phyloP scores from a whole-genome alignment of 2,329 filamentous ascomycete species.

The Pyrenophora teres region DNA sequence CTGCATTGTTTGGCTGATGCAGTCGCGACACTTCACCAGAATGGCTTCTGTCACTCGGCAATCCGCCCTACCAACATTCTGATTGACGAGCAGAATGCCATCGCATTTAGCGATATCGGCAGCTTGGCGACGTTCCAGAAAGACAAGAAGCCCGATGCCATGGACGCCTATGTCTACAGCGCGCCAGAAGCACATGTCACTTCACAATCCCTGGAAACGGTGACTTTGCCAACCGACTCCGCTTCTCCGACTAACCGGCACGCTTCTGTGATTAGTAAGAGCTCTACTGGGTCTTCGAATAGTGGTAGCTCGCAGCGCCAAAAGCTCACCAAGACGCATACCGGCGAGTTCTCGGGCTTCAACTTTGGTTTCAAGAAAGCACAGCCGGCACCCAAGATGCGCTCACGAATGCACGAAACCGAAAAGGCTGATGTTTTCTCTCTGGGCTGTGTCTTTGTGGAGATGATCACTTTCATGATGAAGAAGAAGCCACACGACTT shows the following conservation, averaged over 20 bases:
- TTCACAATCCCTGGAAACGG: constrained; percentile 28
- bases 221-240: constrained; percentile 17
- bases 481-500: constrained; percentile 71
- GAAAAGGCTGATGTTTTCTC: constrained; percentile 71
- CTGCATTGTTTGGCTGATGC: constrained; percentile 74
- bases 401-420: constrained; percentile 40
- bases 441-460: constrained; percentile 72
- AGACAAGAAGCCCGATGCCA: constrained; percentile 62
- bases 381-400: constrained; percentile 35
- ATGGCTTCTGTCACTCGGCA: constrained; percentile 66
- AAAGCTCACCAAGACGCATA: constrained; percentile 42
- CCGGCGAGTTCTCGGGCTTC: constrained; percentile 43
- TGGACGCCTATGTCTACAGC: constrained; percentile 73
- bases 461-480: constrained; percentile 70
- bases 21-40: constrained; percentile 68
- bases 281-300: constrained; percentile 41
- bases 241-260: constrained; percentile 28
- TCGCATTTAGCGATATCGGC: constrained; percentile 69
- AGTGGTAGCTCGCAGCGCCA: constrained; percentile 41
- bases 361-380: constrained; percentile 44
- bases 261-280: constrained; percentile 43
- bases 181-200: constrained; percentile 63
- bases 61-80: constrained; percentile 74
- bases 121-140: constrained; percentile 55
- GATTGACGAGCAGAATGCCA: constrained; percentile 66